phyloP scores from a whole-genome alignment of 2,329 filamentous ascomycete genomes.

The Fusarium siculi region DNA sequence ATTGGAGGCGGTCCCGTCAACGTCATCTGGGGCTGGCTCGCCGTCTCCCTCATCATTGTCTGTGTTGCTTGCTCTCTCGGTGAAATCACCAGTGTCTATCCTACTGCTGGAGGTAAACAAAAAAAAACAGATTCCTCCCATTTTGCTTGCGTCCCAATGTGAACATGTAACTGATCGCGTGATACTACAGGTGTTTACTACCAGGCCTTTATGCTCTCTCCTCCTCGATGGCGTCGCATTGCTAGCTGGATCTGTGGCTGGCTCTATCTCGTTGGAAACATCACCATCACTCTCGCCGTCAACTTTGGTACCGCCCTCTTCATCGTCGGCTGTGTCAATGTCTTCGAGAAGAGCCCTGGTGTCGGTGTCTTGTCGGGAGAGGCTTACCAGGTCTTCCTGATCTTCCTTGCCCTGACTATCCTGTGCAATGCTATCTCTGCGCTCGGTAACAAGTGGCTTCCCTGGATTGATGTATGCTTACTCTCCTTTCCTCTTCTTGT shows the following conservation, averaged over 20 bases:
- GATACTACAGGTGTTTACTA: slow-evolving; percentile 69
- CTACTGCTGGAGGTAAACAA: slow-evolving; percentile 8
- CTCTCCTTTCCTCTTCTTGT: background rate
- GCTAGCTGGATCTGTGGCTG: slow-evolving; percentile 78
- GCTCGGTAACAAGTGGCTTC: slow-evolving; percentile 74
- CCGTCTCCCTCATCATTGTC: slow-evolving; percentile 12
- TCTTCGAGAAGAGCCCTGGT: slow-evolving; percentile 60
- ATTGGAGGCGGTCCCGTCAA: slow-evolving; percentile 14
- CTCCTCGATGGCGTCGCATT: slow-evolving; percentile 68
- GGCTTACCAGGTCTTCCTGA: slow-evolving; percentile 63
- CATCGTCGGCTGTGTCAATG: slow-evolving; percentile 72
- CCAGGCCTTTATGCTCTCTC: slow-evolving; percentile 78
- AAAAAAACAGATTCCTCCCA: background rate
- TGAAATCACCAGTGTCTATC: slow-evolving; percentile 20
- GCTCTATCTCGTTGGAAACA: slow-evolving; percentile 73
- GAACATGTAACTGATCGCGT: background rate
- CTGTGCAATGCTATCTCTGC: slow-evolving; percentile 72
- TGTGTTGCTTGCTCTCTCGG: slow-evolving; percentile 21
- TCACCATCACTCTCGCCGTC: slow-evolving; percentile 74
- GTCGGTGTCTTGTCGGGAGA: slow-evolving; percentile 66
- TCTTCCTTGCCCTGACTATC: slow-evolving; percentile 76
- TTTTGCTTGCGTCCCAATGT: background rate
- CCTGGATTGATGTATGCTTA: slow-evolving; percentile 58
- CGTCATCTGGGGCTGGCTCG: slow-evolving; percentile 21
- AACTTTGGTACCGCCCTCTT: slow-evolving; percentile 75